Percentiles rank a stretch among this genome's conserved stretches.
These are phyloP conservation scores for Penicillium fuscoglaucum DNA, from an alignment of 2,329 filamentous ascomycete genomes.

Conservation along the genomic window DNA sequence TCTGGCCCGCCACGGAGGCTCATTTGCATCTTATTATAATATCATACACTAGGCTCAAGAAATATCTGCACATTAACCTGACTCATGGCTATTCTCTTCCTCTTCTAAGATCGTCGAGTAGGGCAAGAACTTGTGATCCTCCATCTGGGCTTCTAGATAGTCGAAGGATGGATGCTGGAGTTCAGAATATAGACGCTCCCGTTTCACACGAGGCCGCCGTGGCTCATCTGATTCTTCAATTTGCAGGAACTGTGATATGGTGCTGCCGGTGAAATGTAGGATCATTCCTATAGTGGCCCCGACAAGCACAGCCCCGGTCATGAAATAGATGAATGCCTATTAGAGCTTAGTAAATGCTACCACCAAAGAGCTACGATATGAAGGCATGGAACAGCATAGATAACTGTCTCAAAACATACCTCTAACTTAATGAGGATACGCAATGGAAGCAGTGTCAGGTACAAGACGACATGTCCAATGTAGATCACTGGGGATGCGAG, in stretches of 20 bases:
- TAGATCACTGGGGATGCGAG: slow-evolving; percentile 52
- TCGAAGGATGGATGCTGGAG: slow-evolving; percentile 13
- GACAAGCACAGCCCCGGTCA: slow-evolving; percentile 60
- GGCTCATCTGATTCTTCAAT: slow-evolving; percentile 23
- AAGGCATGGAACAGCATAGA: not conserved
- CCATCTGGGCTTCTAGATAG: slow-evolving; percentile 18
- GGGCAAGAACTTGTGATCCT: slow-evolving; percentile 18
- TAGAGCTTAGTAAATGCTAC: slow-evolving; percentile 1
- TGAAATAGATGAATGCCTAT: slow-evolving; percentile 22
- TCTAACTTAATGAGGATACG: slow-evolving; percentile 55
- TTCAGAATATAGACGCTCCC: not conserved
- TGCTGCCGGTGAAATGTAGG: slow-evolving; percentile 58
- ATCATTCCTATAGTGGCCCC: slow-evolving; percentile 64
- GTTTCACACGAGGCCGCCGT: slow-evolving; percentile 1
- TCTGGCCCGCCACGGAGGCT: not conserved
- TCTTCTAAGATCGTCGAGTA: slow-evolving; percentile 35
- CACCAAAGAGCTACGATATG: not conserved
- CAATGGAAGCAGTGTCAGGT: slow-evolving; percentile 51
- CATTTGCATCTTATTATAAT: not conserved
- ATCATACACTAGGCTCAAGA: not conserved
- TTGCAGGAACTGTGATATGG: slow-evolving; percentile 53
- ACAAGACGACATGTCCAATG: slow-evolving; percentile 46
- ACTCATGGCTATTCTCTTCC: slow-evolving; percentile 30
- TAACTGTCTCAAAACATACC: slow-evolving; percentile 40
- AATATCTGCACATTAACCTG: slow-evolving; percentile 6